Evolutionary conservation across 345 rosid species (phyloP).

Genomic region (Eucalyptus melliodora): DNA sequence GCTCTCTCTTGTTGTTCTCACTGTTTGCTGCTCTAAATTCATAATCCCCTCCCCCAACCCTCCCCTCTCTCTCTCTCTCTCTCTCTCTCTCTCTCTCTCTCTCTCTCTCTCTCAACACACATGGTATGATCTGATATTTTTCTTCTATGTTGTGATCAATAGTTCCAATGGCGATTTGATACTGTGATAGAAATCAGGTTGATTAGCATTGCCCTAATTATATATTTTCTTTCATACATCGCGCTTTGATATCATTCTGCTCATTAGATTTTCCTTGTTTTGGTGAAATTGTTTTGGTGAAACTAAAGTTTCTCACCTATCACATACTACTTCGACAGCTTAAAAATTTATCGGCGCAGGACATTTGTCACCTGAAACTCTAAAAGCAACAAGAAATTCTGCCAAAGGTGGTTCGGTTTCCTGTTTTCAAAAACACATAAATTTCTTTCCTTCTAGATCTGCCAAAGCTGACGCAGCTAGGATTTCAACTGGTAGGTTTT

Average conservation of each 20-base stretch:
- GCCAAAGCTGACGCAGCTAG: not conserved
- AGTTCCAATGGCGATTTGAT: not conserved
- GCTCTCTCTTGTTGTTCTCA: not conserved
- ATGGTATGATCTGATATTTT: not conserved
- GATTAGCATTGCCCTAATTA: not conserved
- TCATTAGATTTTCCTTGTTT: not conserved
- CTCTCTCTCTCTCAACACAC: not conserved
- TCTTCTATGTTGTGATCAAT: not conserved
- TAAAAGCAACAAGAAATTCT: not conserved
- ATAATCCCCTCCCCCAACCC: not conserved
- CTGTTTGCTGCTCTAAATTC: not conserved
- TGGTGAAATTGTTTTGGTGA: not conserved
- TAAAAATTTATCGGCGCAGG: not conserved
- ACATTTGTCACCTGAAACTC: not conserved
- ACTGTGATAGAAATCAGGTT: not conserved
- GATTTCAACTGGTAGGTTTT: not conserved
- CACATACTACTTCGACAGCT: not conserved
- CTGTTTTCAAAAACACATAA: not conserved
- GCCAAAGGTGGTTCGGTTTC: not conserved
- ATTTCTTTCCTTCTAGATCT: not conserved
- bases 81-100: not conserved
- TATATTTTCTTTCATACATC: not conserved
- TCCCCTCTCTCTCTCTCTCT: rapidly evolving
- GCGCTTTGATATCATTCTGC: not conserved
- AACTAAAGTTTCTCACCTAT: not conserved